Evolutionary conservation across 768 basidiomycete genomes (phyloP).

Genomic region (Tricholoma terreum): DNA sequence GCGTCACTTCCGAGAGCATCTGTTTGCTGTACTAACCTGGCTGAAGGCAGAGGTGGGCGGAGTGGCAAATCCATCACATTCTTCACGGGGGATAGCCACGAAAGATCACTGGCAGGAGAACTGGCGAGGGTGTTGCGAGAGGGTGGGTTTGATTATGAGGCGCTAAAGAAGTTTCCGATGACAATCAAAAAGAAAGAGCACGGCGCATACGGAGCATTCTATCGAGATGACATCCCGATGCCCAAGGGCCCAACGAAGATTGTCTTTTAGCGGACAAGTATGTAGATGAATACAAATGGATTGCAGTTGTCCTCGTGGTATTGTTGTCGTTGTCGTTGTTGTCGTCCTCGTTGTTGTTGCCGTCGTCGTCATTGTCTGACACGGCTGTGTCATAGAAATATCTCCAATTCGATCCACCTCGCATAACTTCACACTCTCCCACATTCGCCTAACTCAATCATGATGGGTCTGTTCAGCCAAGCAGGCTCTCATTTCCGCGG

Average conservation of each 20-base stretch:
- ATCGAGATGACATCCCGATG: slow-evolving; percentile 60
- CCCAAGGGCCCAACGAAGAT: slow-evolving; percentile 73
- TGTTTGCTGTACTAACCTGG: slow-evolving; percentile 15
- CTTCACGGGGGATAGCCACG: slow-evolving; percentile 90
- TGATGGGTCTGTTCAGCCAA: slow-evolving; percentile 81
- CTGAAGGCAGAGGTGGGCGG: slow-evolving; percentile 80
- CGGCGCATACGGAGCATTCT: slow-evolving; percentile 86
- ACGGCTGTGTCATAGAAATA: not conserved
- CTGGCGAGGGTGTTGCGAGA: slow-evolving; percentile 88
- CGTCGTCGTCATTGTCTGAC: not conserved
- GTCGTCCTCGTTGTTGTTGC: not conserved
- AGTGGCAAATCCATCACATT: slow-evolving; percentile 92
- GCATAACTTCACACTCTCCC: not conserved
- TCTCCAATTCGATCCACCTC: not conserved
- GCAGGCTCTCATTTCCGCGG: slow-evolving; percentile 58
- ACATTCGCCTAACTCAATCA: slow-evolving; percentile 27
- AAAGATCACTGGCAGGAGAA: slow-evolving; percentile 86
- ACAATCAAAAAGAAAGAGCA: slow-evolving; percentile 97
- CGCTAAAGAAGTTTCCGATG: slow-evolving; percentile 85
- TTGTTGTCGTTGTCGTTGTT: not conserved
- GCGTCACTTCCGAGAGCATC: slow-evolving; percentile 3
- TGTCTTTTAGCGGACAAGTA: slow-evolving; percentile 46
- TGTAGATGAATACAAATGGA: not conserved
- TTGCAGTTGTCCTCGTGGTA: not conserved
- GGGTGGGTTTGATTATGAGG: slow-evolving; percentile 76